Conservation (phyloP, 1,139 yeast genomes). For the Kodamaea plutei region DNA sequence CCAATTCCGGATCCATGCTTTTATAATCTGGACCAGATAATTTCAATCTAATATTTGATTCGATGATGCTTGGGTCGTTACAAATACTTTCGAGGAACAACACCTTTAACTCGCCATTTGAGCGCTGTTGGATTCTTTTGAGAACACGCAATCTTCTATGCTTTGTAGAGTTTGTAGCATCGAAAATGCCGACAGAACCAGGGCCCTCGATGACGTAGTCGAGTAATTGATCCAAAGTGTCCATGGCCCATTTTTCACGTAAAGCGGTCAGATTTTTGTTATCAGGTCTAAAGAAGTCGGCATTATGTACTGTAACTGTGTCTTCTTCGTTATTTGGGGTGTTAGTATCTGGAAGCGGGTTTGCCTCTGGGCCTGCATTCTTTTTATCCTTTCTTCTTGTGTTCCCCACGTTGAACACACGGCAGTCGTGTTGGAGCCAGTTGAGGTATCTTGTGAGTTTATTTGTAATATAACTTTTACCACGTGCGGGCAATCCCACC, state of each 20-base stretch:
- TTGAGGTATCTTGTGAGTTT: slow-evolving; percentile 82
- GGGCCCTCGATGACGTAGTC: slow-evolving; percentile 76
- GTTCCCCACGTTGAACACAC: slow-evolving; percentile 91
- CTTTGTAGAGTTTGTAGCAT: slow-evolving; percentile 89
- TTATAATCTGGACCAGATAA: slow-evolving; percentile 91
- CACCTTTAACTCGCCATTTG: slow-evolving; percentile 73
- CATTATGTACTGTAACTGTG: slow-evolving; percentile 47
- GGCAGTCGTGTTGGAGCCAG: slow-evolving; percentile 88
- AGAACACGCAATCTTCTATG: slow-evolving; percentile 66
- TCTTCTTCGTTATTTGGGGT: slow-evolving; percentile 32
- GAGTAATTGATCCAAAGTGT: slow-evolving; percentile 78
- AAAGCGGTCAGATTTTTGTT: slow-evolving; percentile 61
- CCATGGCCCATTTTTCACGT: slow-evolving; percentile 95
- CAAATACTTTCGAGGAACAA: slow-evolving; percentile 85
- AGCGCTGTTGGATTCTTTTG: slow-evolving; percentile 64
- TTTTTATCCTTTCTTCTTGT: slow-evolving; percentile 76
- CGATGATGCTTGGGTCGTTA: slow-evolving; percentile 71
- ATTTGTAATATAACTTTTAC: slow-evolving; percentile 88
- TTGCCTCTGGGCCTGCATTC: slow-evolving; percentile 65
- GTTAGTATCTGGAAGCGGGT: slow-evolving; percentile 64
- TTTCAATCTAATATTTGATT: slow-evolving; percentile 77
- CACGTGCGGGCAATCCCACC: slow-evolving; percentile 94
- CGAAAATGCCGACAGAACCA: slow-evolving; percentile 93
- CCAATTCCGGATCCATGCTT: slow-evolving; percentile 77
- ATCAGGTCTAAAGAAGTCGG: slow-evolving; percentile 82